Evolutionary conservation across 2,329 filamentous ascomycete species (phyloP), one percentile per base, ranked within the genome.

Genomic region (Stagonosporopsis vannaccii): DNA sequence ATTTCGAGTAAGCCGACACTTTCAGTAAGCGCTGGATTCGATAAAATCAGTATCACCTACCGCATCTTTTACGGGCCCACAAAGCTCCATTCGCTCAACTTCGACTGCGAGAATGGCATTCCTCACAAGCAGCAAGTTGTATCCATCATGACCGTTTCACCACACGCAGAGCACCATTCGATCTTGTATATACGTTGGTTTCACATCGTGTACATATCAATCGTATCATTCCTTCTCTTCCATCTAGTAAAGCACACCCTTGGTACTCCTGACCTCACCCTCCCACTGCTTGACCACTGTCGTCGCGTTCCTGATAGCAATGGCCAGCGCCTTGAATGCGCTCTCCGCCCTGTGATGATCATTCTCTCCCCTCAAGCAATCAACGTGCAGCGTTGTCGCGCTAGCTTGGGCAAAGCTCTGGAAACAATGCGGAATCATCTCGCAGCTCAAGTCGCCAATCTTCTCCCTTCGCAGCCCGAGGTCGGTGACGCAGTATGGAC

Each of bases 391-490:
- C n/a, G 95, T 99, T 49, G 97, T 84, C 23, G 92, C 89, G 3
- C 92, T 92, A 9, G 87, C 91, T 80, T 96, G 90, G 37, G 94
- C 93, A 78, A 97, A 99, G 80, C 90, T 95, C 82, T 96, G 87
- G 73, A 99, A 78, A 66, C 93, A 96, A 81, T 99, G 95, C 41
- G 94, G 93, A 37, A 99, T 87, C 95, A 99, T 99, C 84, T 99
- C 94, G 22, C 62, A 67, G 81, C 90, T 94, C 66, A 99, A 81
- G 73, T 95, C 91, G 54, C 95, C 95, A 70, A 99, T 91, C 84
- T 91, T 96, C 82, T 98, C 95, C 60, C 95, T 87, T 81, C 85
- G 88, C 59, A 97, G 86, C 11, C 91, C 92, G 12, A 98, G 82
- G 53, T 97, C 87, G 51, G 95, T 85, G 17, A 97, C 91, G 62